These are phyloP conservation scores for Pezicula neosporulosa DNA, from an alignment of 2,329 filamentous ascomycete genomes.

Conservation along the genomic window DNA sequence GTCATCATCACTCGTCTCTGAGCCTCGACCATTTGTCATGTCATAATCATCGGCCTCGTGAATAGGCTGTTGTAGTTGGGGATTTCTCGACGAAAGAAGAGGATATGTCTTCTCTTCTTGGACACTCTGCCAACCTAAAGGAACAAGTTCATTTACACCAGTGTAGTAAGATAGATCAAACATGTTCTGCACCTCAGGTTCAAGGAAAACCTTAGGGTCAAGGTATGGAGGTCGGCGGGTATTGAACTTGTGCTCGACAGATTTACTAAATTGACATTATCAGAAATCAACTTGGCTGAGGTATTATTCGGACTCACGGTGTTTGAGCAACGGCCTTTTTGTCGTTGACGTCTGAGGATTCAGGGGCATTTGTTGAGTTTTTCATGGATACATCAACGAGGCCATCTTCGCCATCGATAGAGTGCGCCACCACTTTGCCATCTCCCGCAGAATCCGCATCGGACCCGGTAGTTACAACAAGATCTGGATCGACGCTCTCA, in stretches of 20 bases:
- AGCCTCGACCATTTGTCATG: conserved; percentile 33
- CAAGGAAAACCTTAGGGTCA: conserved; percentile 53
- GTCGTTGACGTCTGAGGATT: conserved; percentile 6
- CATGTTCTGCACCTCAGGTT: conserved; percentile 61
- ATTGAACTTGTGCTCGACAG: conserved; percentile 16
- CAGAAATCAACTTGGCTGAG: not conserved
- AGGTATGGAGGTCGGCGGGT: conserved; percentile 47
- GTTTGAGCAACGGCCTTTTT: conserved; percentile 9
- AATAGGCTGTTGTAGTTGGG: conserved; percentile 17
- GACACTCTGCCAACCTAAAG: conserved; percentile 65
- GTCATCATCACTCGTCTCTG: conserved; percentile 49
- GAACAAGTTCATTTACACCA: conserved; percentile 52
- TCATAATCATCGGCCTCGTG: conserved; percentile 19
- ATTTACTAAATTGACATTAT: conserved; percentile 1
- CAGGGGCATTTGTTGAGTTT: conserved; percentile 40
- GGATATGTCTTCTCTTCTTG: conserved; percentile 54
- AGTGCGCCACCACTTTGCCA: conserved; percentile 69
- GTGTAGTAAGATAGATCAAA: conserved; percentile 73
- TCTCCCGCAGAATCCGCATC: conserved; percentile 66
- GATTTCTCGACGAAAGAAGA: conserved; percentile 45
- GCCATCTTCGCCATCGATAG: conserved; percentile 84
- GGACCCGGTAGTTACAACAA: conserved; percentile 61
- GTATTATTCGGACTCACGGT: not conserved
- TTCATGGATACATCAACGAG: conserved; percentile 89
- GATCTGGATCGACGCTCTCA: conserved; percentile 62